phyloP scores from a whole-genome alignment of 805 yeast species.

The Monosporozyma unispora region DNA sequence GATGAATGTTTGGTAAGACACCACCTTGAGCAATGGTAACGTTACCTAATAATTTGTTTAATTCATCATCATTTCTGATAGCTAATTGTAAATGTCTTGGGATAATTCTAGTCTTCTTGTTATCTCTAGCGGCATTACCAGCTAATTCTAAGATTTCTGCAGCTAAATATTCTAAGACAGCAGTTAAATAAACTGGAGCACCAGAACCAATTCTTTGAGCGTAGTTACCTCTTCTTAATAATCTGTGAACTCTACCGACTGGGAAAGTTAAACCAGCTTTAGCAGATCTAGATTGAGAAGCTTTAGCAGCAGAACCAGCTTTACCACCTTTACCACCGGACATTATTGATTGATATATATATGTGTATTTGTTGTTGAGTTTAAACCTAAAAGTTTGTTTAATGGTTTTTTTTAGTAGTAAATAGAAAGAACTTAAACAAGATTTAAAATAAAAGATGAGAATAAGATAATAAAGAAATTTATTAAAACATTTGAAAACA shows the following conservation, averaged over 20 bases:
- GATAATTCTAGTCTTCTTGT: conserved; percentile 97
- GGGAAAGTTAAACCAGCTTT: conserved; percentile 99
- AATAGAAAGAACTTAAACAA: background rate
- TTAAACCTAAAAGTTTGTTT: conserved; percentile 1
- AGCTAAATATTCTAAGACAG: conserved; percentile 92
- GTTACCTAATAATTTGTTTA: conserved; percentile 85
- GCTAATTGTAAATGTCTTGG: conserved; percentile 99
- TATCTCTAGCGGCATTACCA: conserved; percentile 98
- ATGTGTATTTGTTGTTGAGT: conserved; percentile 4
- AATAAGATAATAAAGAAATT: too few relatives aligned
- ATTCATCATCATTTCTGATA: conserved; percentile 97
- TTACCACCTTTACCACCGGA: conserved; percentile 73
- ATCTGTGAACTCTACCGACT: conserved; percentile 98
- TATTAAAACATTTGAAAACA: background rate
- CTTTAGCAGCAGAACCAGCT: conserved; percentile 91
- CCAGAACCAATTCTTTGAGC: conserved; percentile 99
- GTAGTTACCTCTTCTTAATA: conserved; percentile 93
- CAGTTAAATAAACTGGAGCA: conserved; percentile 97
- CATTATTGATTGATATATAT: conserved; percentile 35
- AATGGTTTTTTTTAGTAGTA: background rate
- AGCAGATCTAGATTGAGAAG: conserved; percentile 95
- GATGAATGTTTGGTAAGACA: conserved; percentile 96
- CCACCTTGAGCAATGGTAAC: conserved; percentile 99
- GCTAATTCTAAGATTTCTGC: conserved; percentile 98
- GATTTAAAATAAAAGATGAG: background rate